Conservation (phyloP, 2,329 filamentous ascomycete species). For the Colletotrichum nymphaeae region DNA sequence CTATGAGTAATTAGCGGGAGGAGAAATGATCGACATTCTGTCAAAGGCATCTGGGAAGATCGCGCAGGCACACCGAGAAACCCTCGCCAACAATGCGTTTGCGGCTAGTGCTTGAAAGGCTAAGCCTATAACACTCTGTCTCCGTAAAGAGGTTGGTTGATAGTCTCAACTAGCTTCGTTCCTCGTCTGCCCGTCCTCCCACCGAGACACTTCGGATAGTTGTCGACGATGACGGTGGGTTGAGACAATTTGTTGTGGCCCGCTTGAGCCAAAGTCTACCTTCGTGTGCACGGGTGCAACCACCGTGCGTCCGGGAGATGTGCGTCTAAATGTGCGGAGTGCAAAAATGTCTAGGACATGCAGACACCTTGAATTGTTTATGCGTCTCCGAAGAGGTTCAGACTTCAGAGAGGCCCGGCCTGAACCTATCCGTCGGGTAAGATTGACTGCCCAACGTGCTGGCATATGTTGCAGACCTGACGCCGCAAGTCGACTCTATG, state of each 20-base stretch:
- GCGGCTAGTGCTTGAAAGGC: not conserved
- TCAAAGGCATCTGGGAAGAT: not conserved
- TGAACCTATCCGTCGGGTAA: not conserved
- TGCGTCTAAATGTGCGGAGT: not conserved
- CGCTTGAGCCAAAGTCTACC: constrained; percentile 4
- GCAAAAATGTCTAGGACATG: constrained; percentile 4
- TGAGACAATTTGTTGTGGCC: constrained; percentile 5
- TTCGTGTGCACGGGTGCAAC: not conserved
- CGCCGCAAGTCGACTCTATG: not conserved
- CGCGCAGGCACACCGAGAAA: not conserved
- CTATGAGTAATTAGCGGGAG: not conserved
- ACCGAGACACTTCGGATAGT: not conserved
- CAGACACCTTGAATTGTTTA: not conserved
- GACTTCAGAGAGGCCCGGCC: not conserved
- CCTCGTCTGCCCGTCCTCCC: not conserved
- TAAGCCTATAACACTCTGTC: not conserved
- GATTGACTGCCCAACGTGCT: not conserved
- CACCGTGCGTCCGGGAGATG: not conserved
- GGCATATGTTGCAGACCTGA: not conserved
- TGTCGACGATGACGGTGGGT: not conserved
- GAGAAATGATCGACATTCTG: constrained; percentile 6
- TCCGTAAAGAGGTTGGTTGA: not conserved
- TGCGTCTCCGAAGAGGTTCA: not conserved
- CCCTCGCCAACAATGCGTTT: not conserved
- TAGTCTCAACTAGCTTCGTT: not conserved